phyloP scores from a whole-genome alignment of 805 yeast species.

The Schwanniomyces vanrijiae region DNA sequence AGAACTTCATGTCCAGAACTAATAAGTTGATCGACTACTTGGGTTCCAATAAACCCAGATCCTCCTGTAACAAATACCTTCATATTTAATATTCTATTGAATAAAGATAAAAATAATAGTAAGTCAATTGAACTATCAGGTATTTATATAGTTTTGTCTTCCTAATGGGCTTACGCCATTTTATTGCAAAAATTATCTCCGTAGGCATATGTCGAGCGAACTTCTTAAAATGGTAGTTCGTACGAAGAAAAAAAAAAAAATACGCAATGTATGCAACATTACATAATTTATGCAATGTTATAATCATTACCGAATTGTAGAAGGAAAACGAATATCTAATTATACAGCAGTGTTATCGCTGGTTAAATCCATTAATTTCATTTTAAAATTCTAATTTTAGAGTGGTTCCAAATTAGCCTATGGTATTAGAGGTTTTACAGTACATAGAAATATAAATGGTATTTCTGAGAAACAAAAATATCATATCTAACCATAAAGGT shows the following conservation, averaged over 20 bases:
- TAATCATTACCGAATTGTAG: too few relatives aligned
- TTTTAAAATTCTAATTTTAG: too few relatives aligned
- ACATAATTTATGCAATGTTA: too few relatives aligned
- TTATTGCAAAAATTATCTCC: background rate
- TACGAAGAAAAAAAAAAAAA: background rate
- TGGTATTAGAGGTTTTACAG: too few relatives aligned
- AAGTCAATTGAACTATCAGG: background rate
- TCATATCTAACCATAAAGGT: too few relatives aligned
- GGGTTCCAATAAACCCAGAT: slow-evolving; percentile 31
- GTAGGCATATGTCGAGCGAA: background rate
- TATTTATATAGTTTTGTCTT: background rate
- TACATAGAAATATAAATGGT: too few relatives aligned
- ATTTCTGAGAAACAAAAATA: too few relatives aligned
- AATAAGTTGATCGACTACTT: slow-evolving; percentile 17
- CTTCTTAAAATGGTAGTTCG: background rate
- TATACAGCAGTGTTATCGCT: too few relatives aligned
- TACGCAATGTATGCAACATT: too few relatives aligned
- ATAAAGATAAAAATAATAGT: background rate
- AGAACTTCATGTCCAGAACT: slow-evolving; percentile 22
- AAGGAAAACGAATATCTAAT: too few relatives aligned
- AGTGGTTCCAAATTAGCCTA: too few relatives aligned
- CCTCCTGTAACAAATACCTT: slow-evolving; percentile 37
- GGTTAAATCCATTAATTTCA: too few relatives aligned
- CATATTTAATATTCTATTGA: slow-evolving; percentile 11
- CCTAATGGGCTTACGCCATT: background rate